Evolutionary conservation across 768 basidiomycete genomes (phyloP), one percentile per base, ranked within the genome.

Genomic region (Tricholomella constricta): DNA sequence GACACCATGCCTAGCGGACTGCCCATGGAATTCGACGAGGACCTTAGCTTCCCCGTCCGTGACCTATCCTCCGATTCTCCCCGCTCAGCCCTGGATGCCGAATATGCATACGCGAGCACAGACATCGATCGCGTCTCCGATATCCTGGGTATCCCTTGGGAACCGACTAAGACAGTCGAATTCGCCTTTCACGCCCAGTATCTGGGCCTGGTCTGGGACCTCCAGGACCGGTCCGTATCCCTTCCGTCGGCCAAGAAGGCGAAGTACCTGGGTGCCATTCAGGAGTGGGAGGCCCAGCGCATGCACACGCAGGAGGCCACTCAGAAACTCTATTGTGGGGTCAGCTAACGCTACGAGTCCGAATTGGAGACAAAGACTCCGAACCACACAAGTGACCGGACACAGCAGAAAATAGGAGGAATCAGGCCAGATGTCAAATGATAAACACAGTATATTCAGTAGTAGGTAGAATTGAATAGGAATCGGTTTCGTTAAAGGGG

Each of bases 11-110:
- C 52, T 0, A 56, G 64, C 41, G 62, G 63, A 0, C 36, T n/a
- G 1, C 2, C 41, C 0, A 59, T 71, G 34, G 67, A 73, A 31
- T 72, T 67, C 35, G 58, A 62, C 19, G 66, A 74, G n/a, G 65
- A 72, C 38, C 55, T 49, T 17, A 3, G 6, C 0, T 52, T 45
- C 52, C 54, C 47, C 2, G 40, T 60, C 10, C 22, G 4, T 1
- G 67, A 71, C 41, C 57, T 65, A n/a, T n/a, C n/a, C 2, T 68
- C 69, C 1, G 3, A 2, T 3, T 1, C 22, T 0, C 56, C 60
- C 0, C 57, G 60, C 0, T 59, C 59, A 0, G n/a, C 6, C 0
- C 42, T 55, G 15, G 67, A 72, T 22, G 4, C 3, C n/a, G n/a
- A 7, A 1, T 23, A 0, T 63, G 42, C 49, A 56, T 55, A 15